Base-by-base conservation (phyloP, 768 basidiomycete species). In the Rhizopogon vesiculosus region DNA sequence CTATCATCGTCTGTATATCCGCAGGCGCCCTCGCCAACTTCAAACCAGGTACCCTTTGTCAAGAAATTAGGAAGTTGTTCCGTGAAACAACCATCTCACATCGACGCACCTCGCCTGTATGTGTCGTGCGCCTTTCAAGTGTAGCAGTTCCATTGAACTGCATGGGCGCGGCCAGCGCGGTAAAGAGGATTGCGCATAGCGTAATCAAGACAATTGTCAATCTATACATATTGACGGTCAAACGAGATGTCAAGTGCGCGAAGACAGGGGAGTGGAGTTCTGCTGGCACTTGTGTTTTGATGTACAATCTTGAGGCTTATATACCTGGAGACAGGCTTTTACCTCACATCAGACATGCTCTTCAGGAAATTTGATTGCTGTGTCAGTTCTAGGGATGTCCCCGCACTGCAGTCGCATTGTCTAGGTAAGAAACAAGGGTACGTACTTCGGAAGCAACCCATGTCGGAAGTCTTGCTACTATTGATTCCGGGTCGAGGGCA, bases 21-120 rank as follows among this genome's bases (percentile, higher is more conserved):
- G 64, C 89, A 91, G 68, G 87, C 86, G 43, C 86, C 88, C 25
- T 75, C 62, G 33, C 70, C 82, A 53, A 77, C 78, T 57, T 83
- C 58, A 66, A 80, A 90, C 80, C 79, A 90, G 35, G 87, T 90
- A 41, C 81, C 87, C 87, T 89, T 25, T 60, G 33, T 25, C 5
- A 49, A 49, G 15, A 9, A 38, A 38, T 49, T 16, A 49, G 48
- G 5, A 38, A 25, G 9, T 9, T 22, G 22, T 13, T 2, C 55
- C 9, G 44, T 7, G 35, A 10, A 25, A 16, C 3, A 16, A 25
- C 15, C 39, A 15, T 38, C 35, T 41, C 31, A 42, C 42, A 61
- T 56, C 16, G 6, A 73, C 82, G 59, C 66, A 89, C 89, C 59
- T 74, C 72, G 42, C 89, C 89, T 7, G 60, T 64, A 61, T 78